Percentiles rank a stretch among this genome's conserved stretches.
Conservation (phyloP, 129 eudicot genomes). For the Chrysanthemum seticuspe region DNA sequence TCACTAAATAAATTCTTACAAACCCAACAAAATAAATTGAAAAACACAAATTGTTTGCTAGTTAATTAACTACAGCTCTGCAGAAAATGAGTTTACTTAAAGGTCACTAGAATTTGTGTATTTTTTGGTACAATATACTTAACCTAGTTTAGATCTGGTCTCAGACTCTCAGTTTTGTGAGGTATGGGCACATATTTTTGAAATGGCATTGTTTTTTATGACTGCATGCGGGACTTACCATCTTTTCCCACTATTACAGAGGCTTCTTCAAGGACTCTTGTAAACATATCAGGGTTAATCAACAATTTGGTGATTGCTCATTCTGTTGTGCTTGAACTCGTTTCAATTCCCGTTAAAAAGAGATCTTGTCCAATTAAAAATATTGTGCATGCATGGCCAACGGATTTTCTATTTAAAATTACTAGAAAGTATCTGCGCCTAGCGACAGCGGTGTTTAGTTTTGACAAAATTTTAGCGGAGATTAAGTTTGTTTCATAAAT, state of each 20-base stretch:
- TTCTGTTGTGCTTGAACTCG: conserved; percentile 30
- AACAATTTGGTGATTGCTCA: conserved; percentile 37
- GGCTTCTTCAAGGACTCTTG: conserved; percentile 29
- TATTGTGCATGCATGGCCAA: background rate
- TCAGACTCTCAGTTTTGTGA: no score
- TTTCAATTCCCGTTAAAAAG: conserved; percentile 34
- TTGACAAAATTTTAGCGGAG: no score
- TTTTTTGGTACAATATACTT: conserved; percentile 19
- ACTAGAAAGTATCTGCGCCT: no score
- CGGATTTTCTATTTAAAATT: no score
- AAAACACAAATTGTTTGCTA: no score
- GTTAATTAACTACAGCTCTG: no score
- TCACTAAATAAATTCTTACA: no score
- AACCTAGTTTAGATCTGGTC: no score
- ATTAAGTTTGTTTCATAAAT: no score
- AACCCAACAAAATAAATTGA: no score
- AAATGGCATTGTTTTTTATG: conserved; percentile 27
- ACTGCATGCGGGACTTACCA: conserved; percentile 25
- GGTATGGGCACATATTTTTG: conserved; percentile 9
- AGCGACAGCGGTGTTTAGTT: no score
- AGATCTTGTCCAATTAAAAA: conserved; percentile 16
- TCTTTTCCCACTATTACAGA: conserved; percentile 16
- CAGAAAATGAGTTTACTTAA: no score
- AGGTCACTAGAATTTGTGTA: conserved; percentile 17
- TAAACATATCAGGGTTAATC: conserved; percentile 28